Evolutionary conservation across 768 basidiomycete genomes (phyloP), one percentile per base, ranked within the genome.

Genomic region (Boletus rubroflammeus): DNA sequence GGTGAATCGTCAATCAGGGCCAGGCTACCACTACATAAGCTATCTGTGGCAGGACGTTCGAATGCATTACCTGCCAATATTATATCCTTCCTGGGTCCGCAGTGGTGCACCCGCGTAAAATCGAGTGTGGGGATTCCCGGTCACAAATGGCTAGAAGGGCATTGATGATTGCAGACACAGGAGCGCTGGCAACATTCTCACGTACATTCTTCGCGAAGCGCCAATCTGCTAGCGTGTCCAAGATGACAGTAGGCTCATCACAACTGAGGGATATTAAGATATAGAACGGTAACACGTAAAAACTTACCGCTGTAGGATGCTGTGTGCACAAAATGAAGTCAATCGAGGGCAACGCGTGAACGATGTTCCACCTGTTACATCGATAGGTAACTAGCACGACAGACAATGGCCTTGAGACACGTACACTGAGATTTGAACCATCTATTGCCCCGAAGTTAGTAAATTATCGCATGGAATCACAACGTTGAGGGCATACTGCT

Each of bases 81-180:
- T 97, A 70, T 78, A 89, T 5, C 94, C 94, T 53, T 97, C 94
- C 49, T 86, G 80, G 2, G 95, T 97, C 43, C 92, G 80, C 41
- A 98, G 65, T 5, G 93, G 93, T 26, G 92, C 92, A 15, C 92
- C 94, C 3, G 94, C 95, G 66, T 94, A 96, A 69, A 98, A 98
- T 19, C 92, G 80, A 29, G 93, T 78, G 54, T 83, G 67, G 6
- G 91, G 89, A 28, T 75, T 62, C 5, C 82, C 86, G 2, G 70
- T 74, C 36, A 92, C 89, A 50, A 86, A 73, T 0, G 91, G 92
- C 89, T 93, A 55, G 8, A 54, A 19, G 25, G 46, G 28, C 47
- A 39, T 53, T 10, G 55, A 39, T 25, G 8, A 41, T 46, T 14
- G 11, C 32, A 52, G n/a, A 41, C 34, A 31, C 34, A 45, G 35